phyloP scores from a whole-genome alignment of 1,139 yeast genomes.

The Zygoascus hellenicus region DNA sequence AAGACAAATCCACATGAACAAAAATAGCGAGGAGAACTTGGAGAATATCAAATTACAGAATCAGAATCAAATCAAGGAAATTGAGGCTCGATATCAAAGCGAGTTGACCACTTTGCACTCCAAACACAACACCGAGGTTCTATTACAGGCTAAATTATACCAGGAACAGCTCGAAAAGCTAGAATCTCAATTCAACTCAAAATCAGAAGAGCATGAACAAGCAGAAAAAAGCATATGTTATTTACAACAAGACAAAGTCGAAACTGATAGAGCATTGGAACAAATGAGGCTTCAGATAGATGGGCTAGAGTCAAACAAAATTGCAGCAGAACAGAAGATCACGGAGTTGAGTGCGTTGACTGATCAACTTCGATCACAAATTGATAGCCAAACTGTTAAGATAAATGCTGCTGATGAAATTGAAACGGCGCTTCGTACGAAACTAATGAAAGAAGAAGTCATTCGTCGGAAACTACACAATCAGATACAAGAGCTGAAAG shows the following conservation, averaged over 20 bases:
- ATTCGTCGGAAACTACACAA: constrained; percentile 66
- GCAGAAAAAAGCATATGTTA: too few species aligned
- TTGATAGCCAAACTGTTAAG: background rate
- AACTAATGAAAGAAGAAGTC: constrained; percentile 44
- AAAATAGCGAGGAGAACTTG: constrained; percentile 1
- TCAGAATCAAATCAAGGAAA: too few species aligned
- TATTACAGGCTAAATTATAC: too few species aligned
- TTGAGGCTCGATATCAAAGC: too few species aligned
- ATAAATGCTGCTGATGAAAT: constrained; percentile 20
- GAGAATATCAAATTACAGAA: too few species aligned
- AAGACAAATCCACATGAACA: constrained; percentile 15
- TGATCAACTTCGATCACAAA: background rate
- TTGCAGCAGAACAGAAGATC: constrained; percentile 26
- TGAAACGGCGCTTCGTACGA: constrained; percentile 27
- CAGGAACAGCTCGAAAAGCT: too few species aligned
- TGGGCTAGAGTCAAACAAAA: constrained; percentile 23
- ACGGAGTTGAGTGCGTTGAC: constrained; percentile 20
- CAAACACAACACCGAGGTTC: too few species aligned
- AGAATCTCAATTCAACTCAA: too few species aligned
- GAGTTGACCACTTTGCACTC: too few species aligned
- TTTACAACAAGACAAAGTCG: too few species aligned
- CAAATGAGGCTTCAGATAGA: constrained; percentile 8
- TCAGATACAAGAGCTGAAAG: constrained; percentile 76
- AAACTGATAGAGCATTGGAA: too few species aligned
- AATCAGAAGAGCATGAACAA: too few species aligned